phyloP scores from a whole-genome alignment of 2,329 filamentous ascomycete genomes.

The Penicillium sp. region DNA sequence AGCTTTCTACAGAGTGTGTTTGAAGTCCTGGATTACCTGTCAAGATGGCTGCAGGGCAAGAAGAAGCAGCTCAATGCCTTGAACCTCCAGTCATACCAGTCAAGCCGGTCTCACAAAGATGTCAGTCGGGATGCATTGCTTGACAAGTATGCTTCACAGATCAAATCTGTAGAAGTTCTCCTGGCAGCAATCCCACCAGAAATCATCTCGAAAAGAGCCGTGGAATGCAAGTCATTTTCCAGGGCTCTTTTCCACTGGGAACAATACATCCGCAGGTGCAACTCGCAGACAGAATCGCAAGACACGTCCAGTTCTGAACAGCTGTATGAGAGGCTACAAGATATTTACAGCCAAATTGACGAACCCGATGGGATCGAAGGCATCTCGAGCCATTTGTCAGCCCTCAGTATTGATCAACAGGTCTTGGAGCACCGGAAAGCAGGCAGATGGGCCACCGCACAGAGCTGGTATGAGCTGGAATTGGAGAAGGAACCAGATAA shows the following conservation, averaged over 20 bases:
- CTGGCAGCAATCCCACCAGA: slow-evolving; percentile 69
- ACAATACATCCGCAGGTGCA: slow-evolving; percentile 72
- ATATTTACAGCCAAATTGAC: slow-evolving; percentile 96
- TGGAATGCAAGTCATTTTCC: slow-evolving; percentile 93
- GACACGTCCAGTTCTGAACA: slow-evolving; percentile 59
- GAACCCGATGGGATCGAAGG: slow-evolving; percentile 96
- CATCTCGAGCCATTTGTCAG: slow-evolving; percentile 81
- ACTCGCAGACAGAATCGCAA: slow-evolving; percentile 47
- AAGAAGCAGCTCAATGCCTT: slow-evolving; percentile 52
- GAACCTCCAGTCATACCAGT: slow-evolving; percentile 28
- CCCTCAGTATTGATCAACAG: slow-evolving; percentile 90
- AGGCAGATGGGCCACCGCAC: slow-evolving; percentile 89
- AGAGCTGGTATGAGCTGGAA: slow-evolving; percentile 96
- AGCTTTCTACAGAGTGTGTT: slow-evolving; percentile 71
- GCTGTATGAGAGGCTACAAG: slow-evolving; percentile 76
- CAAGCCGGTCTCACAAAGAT: slow-evolving; percentile 33
- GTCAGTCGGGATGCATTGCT: slow-evolving; percentile 28
- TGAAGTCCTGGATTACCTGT: slow-evolving; percentile 85
- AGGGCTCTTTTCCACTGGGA: slow-evolving; percentile 94
- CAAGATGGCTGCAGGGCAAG: slow-evolving; percentile 84
- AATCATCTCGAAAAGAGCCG: slow-evolving; percentile 75
- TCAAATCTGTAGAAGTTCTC: slow-evolving; percentile 70
- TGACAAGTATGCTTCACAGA: slow-evolving; percentile 43
- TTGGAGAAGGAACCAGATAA: slow-evolving; percentile 78
- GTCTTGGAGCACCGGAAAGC: slow-evolving; percentile 90